These are phyloP conservation scores for Tremella yokohamensis DNA, from an alignment of 768 basidiomycete genomes.

Conservation along the genomic window DNA sequence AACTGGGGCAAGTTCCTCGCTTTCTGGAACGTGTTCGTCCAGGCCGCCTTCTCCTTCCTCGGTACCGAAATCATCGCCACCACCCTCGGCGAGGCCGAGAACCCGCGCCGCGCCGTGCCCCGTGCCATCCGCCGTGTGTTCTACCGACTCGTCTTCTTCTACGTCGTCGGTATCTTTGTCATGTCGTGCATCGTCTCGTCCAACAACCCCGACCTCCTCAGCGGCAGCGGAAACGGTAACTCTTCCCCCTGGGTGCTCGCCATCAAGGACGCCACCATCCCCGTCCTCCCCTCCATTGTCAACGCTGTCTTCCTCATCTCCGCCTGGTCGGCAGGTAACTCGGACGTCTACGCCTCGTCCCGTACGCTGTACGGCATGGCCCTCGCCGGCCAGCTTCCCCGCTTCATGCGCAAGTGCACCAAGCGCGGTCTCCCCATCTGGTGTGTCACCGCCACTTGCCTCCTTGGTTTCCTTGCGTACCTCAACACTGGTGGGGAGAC, in stretches of 20 bases:
- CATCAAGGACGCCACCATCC: slow-evolving; percentile 49
- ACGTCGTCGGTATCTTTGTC: slow-evolving; percentile 39
- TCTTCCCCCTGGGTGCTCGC: slow-evolving; percentile 51
- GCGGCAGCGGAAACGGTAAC: slow-evolving; percentile 21
- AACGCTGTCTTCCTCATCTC: slow-evolving; percentile 51
- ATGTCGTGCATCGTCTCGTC: slow-evolving; percentile 49
- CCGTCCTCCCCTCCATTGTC: slow-evolving; percentile 47
- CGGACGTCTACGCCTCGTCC: slow-evolving; percentile 53
- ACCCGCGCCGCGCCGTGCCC: slow-evolving; percentile 48
- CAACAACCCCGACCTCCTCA: slow-evolving; percentile 38
- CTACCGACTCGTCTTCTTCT: slow-evolving; percentile 48
- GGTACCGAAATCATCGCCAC: slow-evolving; percentile 48
- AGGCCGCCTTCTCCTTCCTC: slow-evolving; percentile 45
- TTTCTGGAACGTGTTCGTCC: slow-evolving; percentile 48
- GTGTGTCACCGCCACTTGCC: slow-evolving; percentile 36
- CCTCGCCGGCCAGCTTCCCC: slow-evolving; percentile 56
- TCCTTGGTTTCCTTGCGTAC: slow-evolving; percentile 38
- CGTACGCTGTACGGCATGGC: slow-evolving; percentile 57
- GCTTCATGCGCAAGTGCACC: slow-evolving; percentile 44
- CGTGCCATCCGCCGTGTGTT: slow-evolving; percentile 49
- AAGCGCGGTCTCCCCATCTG: slow-evolving; percentile 48
- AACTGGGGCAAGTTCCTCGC: slow-evolving; percentile 45
- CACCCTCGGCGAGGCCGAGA: slow-evolving; percentile 41
- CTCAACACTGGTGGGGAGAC: slow-evolving; percentile 41
- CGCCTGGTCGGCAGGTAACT: slow-evolving; percentile 52